Evolutionary conservation across 345 rosid genomes (phyloP), one percentile per base, ranked within the genome.

Genomic region (Sonneratia caseolaris): DNA sequence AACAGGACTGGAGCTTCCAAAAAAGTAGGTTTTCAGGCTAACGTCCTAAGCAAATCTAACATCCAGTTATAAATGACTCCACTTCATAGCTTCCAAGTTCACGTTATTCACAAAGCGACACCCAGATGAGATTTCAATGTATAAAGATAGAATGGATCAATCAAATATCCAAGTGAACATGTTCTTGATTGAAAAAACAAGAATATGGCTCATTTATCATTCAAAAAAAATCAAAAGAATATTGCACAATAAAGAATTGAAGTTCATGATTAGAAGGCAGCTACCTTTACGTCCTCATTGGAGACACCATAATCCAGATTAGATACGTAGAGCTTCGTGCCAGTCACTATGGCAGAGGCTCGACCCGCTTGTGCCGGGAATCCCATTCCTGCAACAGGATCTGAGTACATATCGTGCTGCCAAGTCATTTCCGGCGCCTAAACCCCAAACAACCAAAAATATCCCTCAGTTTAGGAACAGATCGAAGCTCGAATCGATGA

Each of bases 291-390:
- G 73, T 95, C 99, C 74, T 95, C 97, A 79, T 92, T 92, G 43
- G 97, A 90, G 70, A 95, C 99, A 0, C 99, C 99, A 68, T 89
- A 95, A 27, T 95, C 96, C 71, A 95, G 77, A 83, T 94, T 94
- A 2, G 97, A 95, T 5, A 92, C 81, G 76, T 88, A 91, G 48
- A 95, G 97, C 91, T 95, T 95, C 43, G 97, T 90, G 59, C 99
- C 99, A 2, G 98, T 94, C 81, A 90, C 97, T 37, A 95, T 82
- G 37, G 85, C 86, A 1, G 92, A 76, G 35, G 86, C 78, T 57
- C 91, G 87, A 69, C 79, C 91, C 1, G 82, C 80, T 72, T 85
- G 89, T 49, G 83, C 78, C 51, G 72, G 68, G 71, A 78, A 81
- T 70, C 73, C 80, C 71, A 38, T 22, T 40, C 71, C 76, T 27